Conservation (phyloP, 2,329 filamentous ascomycete genomes). For the Paraconiothyrium sp. region DNA sequence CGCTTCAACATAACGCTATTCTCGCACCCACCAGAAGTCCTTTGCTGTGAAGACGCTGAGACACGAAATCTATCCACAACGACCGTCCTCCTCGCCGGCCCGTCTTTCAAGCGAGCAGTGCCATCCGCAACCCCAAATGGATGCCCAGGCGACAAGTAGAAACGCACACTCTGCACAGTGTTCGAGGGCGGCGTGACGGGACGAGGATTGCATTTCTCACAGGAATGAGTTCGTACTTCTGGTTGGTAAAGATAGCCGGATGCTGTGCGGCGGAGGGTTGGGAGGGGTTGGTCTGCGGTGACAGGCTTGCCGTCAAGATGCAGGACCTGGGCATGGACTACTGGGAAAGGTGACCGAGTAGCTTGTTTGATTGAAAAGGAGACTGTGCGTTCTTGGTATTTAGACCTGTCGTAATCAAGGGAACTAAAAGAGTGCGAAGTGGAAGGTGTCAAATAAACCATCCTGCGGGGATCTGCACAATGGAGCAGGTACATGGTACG, state of each 20-base stretch:
- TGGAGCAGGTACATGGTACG: neutral
- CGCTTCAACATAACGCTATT: neutral
- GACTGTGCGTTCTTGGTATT: too few species aligned
- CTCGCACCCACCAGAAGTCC: neutral
- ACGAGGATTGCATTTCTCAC: too few species aligned
- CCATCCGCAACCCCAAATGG: neutral
- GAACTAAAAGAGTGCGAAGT: too few species aligned
- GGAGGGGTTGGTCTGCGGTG: conserved; percentile 1
- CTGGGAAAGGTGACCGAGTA: too few species aligned
- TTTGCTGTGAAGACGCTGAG: neutral
- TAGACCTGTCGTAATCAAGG: too few species aligned
- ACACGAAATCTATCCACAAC: neutral
- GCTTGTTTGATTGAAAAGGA: too few species aligned
- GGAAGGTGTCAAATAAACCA: neutral
- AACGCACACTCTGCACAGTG: too few species aligned
- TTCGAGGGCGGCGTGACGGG: too few species aligned
- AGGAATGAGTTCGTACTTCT: too few species aligned
- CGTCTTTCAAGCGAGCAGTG: neutral
- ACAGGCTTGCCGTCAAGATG: conserved; percentile 16
- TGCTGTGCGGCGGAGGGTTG: conserved; percentile 20
- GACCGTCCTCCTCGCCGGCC: neutral
- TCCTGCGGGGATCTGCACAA: neutral
- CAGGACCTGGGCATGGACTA: conserved; percentile 5
- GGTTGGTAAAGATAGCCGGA: conserved; percentile 15
- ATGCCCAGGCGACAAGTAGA: too few species aligned